phyloP scores from a whole-genome alignment of 306 rosid genomes.

The Inga leiocalycina region DNA sequence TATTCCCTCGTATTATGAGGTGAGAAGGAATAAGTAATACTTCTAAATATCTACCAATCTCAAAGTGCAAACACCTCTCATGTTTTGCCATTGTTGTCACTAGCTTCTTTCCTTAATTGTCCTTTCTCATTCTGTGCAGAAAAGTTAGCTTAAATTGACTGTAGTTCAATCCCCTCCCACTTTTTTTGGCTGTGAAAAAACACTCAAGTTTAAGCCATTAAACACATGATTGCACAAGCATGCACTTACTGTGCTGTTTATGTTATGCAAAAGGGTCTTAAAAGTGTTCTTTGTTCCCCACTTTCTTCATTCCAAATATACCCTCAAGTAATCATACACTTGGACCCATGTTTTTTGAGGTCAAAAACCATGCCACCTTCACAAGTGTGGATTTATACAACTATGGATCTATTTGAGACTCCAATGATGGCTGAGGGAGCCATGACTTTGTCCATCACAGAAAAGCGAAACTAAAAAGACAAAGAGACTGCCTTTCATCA shows the following conservation, averaged over 20 bases:
- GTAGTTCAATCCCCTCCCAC: neutral
- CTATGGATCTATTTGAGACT: conserved; percentile 32
- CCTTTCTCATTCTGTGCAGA: conserved; percentile 3
- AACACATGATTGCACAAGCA: neutral
- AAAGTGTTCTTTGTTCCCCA: neutral
- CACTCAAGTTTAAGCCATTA: neutral
- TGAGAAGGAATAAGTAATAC: conserved; percentile 16
- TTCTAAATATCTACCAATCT: neutral
- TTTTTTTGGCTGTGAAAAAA: neutral
- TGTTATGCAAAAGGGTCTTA: neutral
- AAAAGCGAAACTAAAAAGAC: conserved; percentile 37
- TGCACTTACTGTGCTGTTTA: neutral
- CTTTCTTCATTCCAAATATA: neutral
- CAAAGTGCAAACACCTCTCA: conserved; percentile 17
- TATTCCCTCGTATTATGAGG: conserved; percentile 19
- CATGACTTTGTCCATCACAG: conserved; percentile 42
- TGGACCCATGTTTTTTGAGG: neutral
- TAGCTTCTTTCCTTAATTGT: neutral
- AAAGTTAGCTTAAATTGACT: neutral
- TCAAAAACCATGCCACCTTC: conserved; percentile 19
- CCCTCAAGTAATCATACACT: neutral
- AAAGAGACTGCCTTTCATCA: conserved; percentile 24
- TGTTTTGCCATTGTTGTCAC: conserved; percentile 28
- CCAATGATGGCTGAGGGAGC: conserved; percentile 30
- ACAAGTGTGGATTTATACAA: neutral